Percentiles rank a stretch among this genome's conserved stretches.
Conservation (phyloP, 257 asterid species). For the Ophiorrhiza pumila region DNA sequence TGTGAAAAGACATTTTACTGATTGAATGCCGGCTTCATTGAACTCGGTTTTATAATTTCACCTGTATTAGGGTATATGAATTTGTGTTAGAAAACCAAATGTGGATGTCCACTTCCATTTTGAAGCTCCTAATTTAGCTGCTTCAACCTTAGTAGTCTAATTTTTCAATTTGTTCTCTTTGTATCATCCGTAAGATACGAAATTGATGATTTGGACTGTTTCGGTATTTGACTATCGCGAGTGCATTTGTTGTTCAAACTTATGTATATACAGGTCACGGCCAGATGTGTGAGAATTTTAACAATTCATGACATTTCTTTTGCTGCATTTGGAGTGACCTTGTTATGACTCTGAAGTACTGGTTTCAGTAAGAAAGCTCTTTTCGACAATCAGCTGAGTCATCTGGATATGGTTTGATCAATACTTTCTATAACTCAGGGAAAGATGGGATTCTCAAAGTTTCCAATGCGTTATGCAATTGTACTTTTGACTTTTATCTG, state of each 20-base stretch:
- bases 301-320: neutral
- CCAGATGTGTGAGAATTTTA: slow-evolving; percentile 9
- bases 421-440: slow-evolving; percentile 36
- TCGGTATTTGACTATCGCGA: neutral
- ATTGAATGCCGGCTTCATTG: neutral
- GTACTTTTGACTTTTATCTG: slow-evolving; percentile 76
- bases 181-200: neutral
- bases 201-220: neutral
- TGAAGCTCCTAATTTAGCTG: neutral
- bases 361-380: neutral
- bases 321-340: neutral
- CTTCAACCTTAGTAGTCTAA: neutral
- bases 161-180: neutral
- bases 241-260: neutral
- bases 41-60: neutral
- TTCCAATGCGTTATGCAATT: slow-evolving; percentile 68
- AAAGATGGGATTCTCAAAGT: slow-evolving; percentile 53
- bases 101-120: neutral
- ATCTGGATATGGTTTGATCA: slow-evolving; percentile 15
- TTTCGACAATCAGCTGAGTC: neutral
- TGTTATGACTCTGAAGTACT: neutral
- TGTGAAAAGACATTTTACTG: neutral
- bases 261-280: slow-evolving; percentile 14
- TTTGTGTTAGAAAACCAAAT: neutral
- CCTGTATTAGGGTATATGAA: neutral